phyloP scores from a whole-genome alignment of 352 stramenopile genomes.

The Phytophthora constricta region DNA sequence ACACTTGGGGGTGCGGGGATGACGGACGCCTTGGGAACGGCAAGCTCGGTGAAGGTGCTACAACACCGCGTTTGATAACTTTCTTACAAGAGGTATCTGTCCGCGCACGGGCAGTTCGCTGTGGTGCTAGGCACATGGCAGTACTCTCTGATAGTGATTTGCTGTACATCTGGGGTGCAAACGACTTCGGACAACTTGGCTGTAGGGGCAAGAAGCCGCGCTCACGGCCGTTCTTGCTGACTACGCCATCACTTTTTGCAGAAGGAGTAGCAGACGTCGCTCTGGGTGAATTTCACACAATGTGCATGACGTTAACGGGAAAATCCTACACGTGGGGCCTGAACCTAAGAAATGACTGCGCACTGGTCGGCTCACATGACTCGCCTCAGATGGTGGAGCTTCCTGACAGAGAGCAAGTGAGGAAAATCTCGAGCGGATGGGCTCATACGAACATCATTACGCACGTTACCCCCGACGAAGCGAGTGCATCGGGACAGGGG shows the following conservation, averaged over 20 bases:
- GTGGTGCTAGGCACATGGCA: constrained; percentile 71
- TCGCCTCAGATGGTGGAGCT: constrained; percentile 40
- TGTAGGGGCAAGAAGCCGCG: constrained; percentile 60
- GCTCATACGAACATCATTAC: constrained; percentile 71
- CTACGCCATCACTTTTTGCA: constrained; percentile 40
- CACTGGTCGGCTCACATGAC: constrained; percentile 45
- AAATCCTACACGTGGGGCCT: constrained; percentile 68
- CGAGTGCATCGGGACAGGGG: constrained; percentile 23
- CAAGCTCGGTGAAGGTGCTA: constrained; percentile 41
- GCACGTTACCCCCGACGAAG: constrained; percentile 30
- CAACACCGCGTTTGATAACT: constrained; percentile 40
- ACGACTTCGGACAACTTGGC: constrained; percentile 82
- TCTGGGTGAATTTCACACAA: constrained; percentile 79
- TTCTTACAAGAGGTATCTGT: constrained; percentile 52
- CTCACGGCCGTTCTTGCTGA: constrained; percentile 50
- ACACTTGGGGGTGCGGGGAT: constrained; percentile 75
- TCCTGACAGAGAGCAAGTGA: constrained; percentile 44
- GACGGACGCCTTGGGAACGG: constrained; percentile 69
- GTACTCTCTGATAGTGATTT: constrained; percentile 69
- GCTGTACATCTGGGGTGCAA: constrained; percentile 82
- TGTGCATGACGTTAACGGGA: constrained; percentile 54
- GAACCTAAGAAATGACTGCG: constrained; percentile 55
- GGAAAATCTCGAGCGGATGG: constrained; percentile 69
- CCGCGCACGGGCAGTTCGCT: constrained; percentile 56
- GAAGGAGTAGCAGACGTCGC: constrained; percentile 65